A percentile compares a stretch with the other conserved stretches of the same genome.
Evolutionary conservation across 129 eudicot genomes (phyloP).

Genomic region (Saposhnikovia divaricata): DNA sequence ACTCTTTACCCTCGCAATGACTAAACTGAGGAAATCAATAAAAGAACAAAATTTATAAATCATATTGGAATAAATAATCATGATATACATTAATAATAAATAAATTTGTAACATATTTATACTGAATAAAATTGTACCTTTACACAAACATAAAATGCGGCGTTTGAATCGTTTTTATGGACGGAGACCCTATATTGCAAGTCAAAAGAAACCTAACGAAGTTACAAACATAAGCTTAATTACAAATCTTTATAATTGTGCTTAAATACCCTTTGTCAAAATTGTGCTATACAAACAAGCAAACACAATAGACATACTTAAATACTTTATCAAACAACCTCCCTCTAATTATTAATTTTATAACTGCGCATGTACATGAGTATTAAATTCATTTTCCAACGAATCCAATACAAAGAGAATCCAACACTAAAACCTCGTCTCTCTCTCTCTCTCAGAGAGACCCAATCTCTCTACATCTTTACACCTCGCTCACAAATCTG

Average conservation of each 20-base stretch:
- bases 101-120: too few relatives aligned
- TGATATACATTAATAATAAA: too few relatives aligned
- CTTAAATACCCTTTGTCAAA: background rate
- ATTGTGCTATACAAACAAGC: background rate
- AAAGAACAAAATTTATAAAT: too few relatives aligned
- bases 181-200: too few relatives aligned
- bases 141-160: too few relatives aligned
- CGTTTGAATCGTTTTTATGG: too few relatives aligned
- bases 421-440: background rate
- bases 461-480: background rate
- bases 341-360: background rate
- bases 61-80: too few relatives aligned
- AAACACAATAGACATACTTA: background rate
- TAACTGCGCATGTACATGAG: background rate
- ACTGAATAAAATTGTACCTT: too few relatives aligned
- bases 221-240: background rate
- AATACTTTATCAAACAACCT: background rate
- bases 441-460: conserved; percentile 1
- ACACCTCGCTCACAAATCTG: background rate
- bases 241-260: background rate
- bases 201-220: background rate
- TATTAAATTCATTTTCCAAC: background rate
- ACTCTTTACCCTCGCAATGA: too few relatives aligned
- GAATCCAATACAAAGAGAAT: background rate
- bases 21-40: too few relatives aligned